These are phyloP conservation scores for Candida albicans DNA, from an alignment of 1,139 yeast species.

Conservation along the genomic window DNA sequence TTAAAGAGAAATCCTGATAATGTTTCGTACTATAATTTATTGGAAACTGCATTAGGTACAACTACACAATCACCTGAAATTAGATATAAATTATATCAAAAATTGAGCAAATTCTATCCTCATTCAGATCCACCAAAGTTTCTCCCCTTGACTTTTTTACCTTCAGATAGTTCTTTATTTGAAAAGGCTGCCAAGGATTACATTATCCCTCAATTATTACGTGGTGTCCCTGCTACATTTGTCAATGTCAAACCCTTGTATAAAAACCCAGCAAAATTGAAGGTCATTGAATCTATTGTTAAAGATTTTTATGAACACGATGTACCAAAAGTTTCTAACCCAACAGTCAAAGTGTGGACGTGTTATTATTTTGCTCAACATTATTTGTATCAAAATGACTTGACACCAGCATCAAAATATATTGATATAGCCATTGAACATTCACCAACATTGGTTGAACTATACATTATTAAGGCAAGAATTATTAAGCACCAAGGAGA, in stretches of 20 bases:
- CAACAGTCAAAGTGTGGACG: slow-evolving; percentile 72
- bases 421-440: slow-evolving; percentile 68
- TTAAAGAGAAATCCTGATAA: slow-evolving; percentile 88
- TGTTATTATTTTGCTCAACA: slow-evolving; percentile 82
- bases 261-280: slow-evolving; percentile 46
- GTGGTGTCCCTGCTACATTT: slow-evolving; percentile 91
- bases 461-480: slow-evolving; percentile 78
- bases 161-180: slow-evolving; percentile 51
- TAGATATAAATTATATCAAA: slow-evolving; percentile 60
- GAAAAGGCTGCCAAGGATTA: slow-evolving; percentile 49
- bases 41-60: slow-evolving; percentile 64
- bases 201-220: slow-evolving; percentile 58
- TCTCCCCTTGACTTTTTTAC: slow-evolving; percentile 73
- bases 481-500: slow-evolving; percentile 72
- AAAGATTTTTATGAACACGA: slow-evolving; percentile 40
- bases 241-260: slow-evolving; percentile 83
- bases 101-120: slow-evolving; percentile 71
- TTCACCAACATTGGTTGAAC: slow-evolving; percentile 82
- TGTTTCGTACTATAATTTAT: slow-evolving; percentile 57
- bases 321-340: slow-evolving; percentile 32
- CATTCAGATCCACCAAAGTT: slow-evolving; percentile 77
- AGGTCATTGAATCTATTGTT: slow-evolving; percentile 55
- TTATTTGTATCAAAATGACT: slow-evolving; percentile 55
- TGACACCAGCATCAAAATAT: slow-evolving; percentile 50
- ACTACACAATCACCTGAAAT: slow-evolving; percentile 31